Base-by-base conservation (phyloP, 495 filamentous ascomycete genomes). In the Clavariopsis aquatica region DNA sequence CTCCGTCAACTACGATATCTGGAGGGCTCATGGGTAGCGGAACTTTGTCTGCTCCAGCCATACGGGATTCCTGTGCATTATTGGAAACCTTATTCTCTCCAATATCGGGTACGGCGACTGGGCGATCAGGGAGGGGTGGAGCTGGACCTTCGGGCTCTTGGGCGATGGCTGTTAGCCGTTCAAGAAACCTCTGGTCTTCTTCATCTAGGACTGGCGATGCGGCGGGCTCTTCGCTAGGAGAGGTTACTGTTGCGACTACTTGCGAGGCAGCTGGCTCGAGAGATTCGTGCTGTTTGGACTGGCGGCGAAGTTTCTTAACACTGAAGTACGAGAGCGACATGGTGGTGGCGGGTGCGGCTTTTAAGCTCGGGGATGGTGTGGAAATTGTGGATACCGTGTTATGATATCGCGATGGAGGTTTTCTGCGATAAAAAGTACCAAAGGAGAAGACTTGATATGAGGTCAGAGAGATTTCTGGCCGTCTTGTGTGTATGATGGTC, bases 151-250 rank as follows among this genome's bases (percentile, higher is more conserved):
- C 69, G 17, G 64, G 65, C 47, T 68, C 65, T 49, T 29, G 19
- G 2, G 57, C 52, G 36, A 64, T 41, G 19, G 72, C 71, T 7
- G 75, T 71, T 5, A 77, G 69, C 31, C 69, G 64, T 26, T 73
- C 41, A 54, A 78, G 73, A 59, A 77, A 76, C 59, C 69, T 45
- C 64, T 77, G 71, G 53, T 78, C 76, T 36, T 74, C 75, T 22
- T 73, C 71, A 23, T 73, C 74, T 36, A 78, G 65, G 27, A 78
- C 70, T 9, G 74, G 75, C 0, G 64, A 54, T 57, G 68, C 20
- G 55, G 62, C 49, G 58, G 68, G 29, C 59, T 65, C 71, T 67
- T 67, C 64, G 63, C 57, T 29, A n/a, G 60, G 47, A 5, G 49
- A 47, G 10, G 38, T 38, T 20, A 59, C 49, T 27, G 52, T 13